phyloP scores from a whole-genome alignment of 371 early-diverging fungal species.

The Dentiscutata heterogama region DNA sequence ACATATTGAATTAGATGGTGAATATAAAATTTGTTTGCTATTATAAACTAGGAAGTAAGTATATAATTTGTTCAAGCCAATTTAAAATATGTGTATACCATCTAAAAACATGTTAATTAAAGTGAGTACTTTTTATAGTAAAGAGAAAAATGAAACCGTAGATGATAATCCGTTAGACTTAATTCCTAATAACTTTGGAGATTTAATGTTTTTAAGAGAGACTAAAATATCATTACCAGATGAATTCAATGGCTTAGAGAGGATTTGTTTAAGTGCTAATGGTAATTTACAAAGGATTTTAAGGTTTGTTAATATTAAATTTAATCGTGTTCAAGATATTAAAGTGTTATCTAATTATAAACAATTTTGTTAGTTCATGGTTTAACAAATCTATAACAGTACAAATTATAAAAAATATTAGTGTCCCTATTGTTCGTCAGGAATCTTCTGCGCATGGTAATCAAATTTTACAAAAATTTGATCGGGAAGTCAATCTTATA shows the following conservation, averaged over 20 bases:
- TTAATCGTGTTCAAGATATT: too few species aligned
- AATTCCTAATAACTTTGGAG: constrained; percentile 30
- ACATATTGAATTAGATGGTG: too few species aligned
- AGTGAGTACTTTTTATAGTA: too few species aligned
- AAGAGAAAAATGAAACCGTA: too few species aligned
- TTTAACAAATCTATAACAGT: constrained; percentile 53
- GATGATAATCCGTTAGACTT: too few species aligned
- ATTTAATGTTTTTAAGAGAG: neutral
- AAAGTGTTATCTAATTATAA: neutral
- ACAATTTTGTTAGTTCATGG: constrained; percentile 48
- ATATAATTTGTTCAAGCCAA: too few species aligned
- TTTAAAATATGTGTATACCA: too few species aligned
- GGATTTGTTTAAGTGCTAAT: constrained; percentile 69
- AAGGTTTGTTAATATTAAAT: constrained; percentile 50
- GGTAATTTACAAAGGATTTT: constrained; percentile 72
- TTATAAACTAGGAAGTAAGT: too few species aligned
- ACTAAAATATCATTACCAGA: constrained; percentile 54
- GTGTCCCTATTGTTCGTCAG: constrained; percentile 41
- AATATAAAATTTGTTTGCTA: too few species aligned
- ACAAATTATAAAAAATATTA: constrained; percentile 49
- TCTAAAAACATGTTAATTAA: too few species aligned
- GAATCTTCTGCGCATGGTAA: neutral
- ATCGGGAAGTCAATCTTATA: constrained; percentile 64
- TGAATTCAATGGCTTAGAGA: constrained; percentile 63
- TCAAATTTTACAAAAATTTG: constrained; percentile 50